Evolutionary conservation across 2,329 filamentous ascomycete species (phyloP).

Genomic region (Coccinonectria pachysandricola): DNA sequence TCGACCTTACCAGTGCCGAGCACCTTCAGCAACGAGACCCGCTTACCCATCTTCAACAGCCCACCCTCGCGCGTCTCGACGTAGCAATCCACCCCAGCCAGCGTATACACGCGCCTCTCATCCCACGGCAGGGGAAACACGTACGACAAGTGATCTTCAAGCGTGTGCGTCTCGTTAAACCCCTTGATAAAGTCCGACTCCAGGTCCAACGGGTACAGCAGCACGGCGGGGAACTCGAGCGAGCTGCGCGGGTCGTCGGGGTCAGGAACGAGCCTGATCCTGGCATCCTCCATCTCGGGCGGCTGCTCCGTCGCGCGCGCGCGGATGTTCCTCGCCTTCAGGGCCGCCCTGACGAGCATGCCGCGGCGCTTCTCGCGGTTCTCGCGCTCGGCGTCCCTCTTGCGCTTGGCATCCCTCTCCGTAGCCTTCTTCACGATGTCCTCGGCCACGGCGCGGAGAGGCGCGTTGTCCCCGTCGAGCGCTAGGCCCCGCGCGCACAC

Average conservation of each 20-base stretch:
- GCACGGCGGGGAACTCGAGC: constrained; percentile 65
- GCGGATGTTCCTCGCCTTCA: constrained; percentile 60
- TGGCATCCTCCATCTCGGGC: constrained; percentile 82
- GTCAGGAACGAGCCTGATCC: constrained; percentile 58
- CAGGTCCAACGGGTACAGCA: constrained; percentile 74
- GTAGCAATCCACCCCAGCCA: constrained; percentile 67
- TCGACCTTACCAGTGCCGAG: constrained; percentile 69
- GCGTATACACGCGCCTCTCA: constrained; percentile 50
- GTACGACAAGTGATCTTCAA: constrained; percentile 72
- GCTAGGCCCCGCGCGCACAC: constrained; percentile 63
- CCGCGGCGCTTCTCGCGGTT: constrained; percentile 46
- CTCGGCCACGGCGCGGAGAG: constrained; percentile 50
- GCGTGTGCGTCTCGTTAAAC: constrained; percentile 65
- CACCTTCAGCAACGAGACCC: constrained; percentile 65
- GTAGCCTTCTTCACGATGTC: constrained; percentile 54
- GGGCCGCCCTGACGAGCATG: constrained; percentile 52
- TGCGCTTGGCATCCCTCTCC: constrained; percentile 43
- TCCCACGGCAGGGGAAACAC: constrained; percentile 91
- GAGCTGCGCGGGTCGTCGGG: constrained; percentile 61
- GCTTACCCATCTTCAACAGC: constrained; percentile 82
- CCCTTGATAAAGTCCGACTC: constrained; percentile 88
- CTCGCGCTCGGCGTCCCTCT: constrained; percentile 44
- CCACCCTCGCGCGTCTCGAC: constrained; percentile 75
- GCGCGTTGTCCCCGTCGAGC: constrained; percentile 59
- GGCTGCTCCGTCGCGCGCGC: constrained; percentile 57